Evolutionary conservation across 176 grass and related monocot species (phyloP).

Genomic region (Oryza meyeriana): DNA sequence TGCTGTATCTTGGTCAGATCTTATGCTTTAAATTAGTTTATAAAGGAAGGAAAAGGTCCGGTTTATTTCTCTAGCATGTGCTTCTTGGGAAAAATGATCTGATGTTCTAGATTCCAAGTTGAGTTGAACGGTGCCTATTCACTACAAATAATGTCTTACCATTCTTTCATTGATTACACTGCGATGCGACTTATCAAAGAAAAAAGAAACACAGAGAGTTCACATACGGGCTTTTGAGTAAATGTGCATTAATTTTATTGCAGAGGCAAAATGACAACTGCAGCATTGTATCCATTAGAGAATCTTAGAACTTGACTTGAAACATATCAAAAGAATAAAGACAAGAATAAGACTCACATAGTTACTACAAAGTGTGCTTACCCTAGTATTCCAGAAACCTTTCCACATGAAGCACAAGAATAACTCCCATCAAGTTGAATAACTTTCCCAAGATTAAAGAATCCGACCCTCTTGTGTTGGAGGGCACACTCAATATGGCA

Average conservation of each 20-base stretch:
- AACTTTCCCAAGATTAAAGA: conserved; percentile 60
- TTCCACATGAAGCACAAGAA: conserved; percentile 92
- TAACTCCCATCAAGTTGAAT: conserved; percentile 94
- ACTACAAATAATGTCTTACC: conserved; percentile 8
- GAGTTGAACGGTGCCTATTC: conserved; percentile 1
- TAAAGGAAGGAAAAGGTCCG: background rate
- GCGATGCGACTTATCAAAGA: background rate
- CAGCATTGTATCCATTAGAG: background rate
- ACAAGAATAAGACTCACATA: background rate
- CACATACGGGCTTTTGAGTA: background rate
- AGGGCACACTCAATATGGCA: conserved; percentile 96
- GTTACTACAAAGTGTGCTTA: conserved; percentile 33
- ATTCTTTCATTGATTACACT: background rate
- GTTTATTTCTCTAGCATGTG: conserved; percentile 6
- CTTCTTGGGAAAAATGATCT: background rate
- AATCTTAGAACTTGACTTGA: conserved; percentile 8
- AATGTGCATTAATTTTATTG: background rate
- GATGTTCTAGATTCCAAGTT: conserved; percentile 8
- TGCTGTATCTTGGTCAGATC: background rate
- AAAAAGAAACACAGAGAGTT: background rate
- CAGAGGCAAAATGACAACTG: background rate
- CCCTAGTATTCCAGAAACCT: conserved; percentile 91
- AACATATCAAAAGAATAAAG: background rate
- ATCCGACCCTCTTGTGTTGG: conserved; percentile 65
- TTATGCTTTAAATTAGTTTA: conserved; percentile 4